Percentiles rank a stretch among this genome's conserved stretches.
Conservation (phyloP, 108 stramenopile genomes). For the Nannochloropsis oceanica region DNA sequence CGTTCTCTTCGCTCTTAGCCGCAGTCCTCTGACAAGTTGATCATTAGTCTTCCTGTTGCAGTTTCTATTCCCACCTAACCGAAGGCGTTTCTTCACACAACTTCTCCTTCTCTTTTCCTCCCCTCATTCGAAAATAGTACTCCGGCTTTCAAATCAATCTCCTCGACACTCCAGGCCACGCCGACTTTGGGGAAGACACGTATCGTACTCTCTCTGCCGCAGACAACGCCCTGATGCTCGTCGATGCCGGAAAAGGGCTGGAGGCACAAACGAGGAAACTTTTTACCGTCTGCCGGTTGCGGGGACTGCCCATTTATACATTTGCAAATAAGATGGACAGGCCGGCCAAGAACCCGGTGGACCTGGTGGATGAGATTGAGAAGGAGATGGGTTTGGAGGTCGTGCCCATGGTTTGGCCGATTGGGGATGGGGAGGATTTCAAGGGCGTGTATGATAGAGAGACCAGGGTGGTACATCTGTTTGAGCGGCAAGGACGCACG, state of each 20-base stretch:
- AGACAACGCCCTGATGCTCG: conserved; percentile 85
- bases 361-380: conserved; percentile 90
- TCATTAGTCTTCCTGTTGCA: too few relatives aligned
- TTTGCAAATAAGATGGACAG: conserved; percentile 92
- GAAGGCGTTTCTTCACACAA: too few relatives aligned
- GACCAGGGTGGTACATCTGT: conserved; percentile 66
- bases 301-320: conserved; percentile 53
- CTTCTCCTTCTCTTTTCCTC: too few relatives aligned
- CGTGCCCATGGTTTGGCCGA: conserved; percentile 81
- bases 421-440: conserved; percentile 82
- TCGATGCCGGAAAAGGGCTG: conserved; percentile 84
- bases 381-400: conserved; percentile 75
- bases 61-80: too few relatives aligned
- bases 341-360: conserved; percentile 70
- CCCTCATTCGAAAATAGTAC: conserved; percentile 39
- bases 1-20: too few relatives aligned
- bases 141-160: conserved; percentile 43
- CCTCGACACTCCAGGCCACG: conserved; percentile 75
- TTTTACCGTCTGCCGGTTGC: conserved; percentile 52
- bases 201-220: conserved; percentile 83
- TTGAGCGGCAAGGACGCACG: conserved; percentile 43
- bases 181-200: conserved; percentile 83
- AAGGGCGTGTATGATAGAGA: conserved; percentile 76
- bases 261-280: conserved; percentile 88
- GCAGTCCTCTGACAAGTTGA: too few relatives aligned